A percentile compares a stretch with the other conserved stretches of the same genome.
Evolutionary conservation across 1,284 basidiomycete genomes (phyloP).

Genomic region (Cryptococcus sp.): DNA sequence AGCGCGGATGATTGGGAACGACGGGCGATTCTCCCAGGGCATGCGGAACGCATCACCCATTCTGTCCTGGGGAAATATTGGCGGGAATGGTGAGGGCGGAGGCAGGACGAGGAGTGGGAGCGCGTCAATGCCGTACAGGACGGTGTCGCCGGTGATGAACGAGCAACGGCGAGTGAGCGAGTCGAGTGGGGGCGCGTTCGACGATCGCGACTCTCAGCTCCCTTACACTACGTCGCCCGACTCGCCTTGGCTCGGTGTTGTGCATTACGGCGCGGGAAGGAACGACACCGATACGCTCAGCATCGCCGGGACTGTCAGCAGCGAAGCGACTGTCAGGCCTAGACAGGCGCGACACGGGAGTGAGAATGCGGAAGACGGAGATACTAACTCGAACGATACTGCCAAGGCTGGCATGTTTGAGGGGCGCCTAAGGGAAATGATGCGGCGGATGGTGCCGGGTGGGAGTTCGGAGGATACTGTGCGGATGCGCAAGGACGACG

Average conservation of each 20-base stretch:
- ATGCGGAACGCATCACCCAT: slow-evolving; percentile 1
- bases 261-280: slow-evolving; percentile 8
- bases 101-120: slow-evolving; percentile 23
- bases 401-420: slow-evolving; percentile 37
- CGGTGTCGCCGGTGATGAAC: slow-evolving; percentile 10
- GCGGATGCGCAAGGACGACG: slow-evolving; percentile 3
- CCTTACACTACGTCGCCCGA: slow-evolving; percentile 26
- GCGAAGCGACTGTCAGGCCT: slow-evolving; percentile 30
- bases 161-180: slow-evolving; percentile 24
- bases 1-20: slow-evolving; percentile 7
- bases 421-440: slow-evolving; percentile 26
- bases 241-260: slow-evolving; percentile 19
- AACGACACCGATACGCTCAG: slow-evolving; percentile 22
- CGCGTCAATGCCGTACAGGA: slow-evolving; percentile 15
- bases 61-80: slow-evolving; percentile 11
- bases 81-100: no score
- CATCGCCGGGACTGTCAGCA: slow-evolving; percentile 30
- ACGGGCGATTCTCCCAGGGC: slow-evolving; percentile 7
- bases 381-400: slow-evolving; percentile 38
- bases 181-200: slow-evolving; percentile 9
- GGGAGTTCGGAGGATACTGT: slow-evolving; percentile 10
- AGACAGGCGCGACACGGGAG: background rate
- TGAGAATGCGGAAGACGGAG: slow-evolving; percentile 14
- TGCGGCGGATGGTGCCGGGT: slow-evolving; percentile 11
- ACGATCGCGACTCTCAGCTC: slow-evolving; percentile 16